phyloP scores from a whole-genome alignment of 2,329 filamentous ascomycete species.

The Stagonosporopsis tanaceti region DNA sequence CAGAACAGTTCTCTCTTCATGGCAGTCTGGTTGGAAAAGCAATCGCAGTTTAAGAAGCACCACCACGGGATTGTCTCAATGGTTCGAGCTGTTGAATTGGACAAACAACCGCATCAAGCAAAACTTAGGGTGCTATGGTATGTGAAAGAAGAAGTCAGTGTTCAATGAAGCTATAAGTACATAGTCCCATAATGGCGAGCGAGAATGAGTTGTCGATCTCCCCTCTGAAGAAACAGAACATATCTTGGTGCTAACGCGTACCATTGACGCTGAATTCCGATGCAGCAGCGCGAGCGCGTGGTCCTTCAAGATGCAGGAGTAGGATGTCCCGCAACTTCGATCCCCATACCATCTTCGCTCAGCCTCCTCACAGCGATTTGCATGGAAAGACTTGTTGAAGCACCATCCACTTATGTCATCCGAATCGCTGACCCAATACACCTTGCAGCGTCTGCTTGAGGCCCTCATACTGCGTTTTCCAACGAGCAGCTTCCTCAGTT shows the following conservation, averaged over 20 bases:
- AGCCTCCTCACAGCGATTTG: neutral
- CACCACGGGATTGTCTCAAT: too few relatives aligned
- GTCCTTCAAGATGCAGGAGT: too few relatives aligned
- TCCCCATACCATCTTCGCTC: neutral
- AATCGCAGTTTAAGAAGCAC: too few relatives aligned
- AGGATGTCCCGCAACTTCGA: neutral
- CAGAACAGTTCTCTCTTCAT: too few relatives aligned
- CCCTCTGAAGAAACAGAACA: neutral
- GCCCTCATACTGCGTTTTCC: slow-evolving; percentile 8
- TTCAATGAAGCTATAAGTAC: neutral
- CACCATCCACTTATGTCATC: neutral
- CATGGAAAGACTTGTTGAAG: too few relatives aligned
- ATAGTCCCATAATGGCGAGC: neutral
- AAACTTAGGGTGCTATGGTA: too few relatives aligned
- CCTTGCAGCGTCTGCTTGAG: neutral
- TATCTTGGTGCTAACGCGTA: neutral
- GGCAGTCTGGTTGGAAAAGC: too few relatives aligned
- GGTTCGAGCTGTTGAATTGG: too few relatives aligned
- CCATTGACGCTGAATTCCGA: neutral
- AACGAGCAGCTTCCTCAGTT: neutral
- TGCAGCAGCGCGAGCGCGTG: neutral
- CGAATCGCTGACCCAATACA: neutral
- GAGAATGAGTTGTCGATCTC: too few relatives aligned
- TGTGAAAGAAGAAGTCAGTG: too few relatives aligned
- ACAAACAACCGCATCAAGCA: too few relatives aligned